Percentiles rank a stretch among this genome's conserved stretches.
Conservation (phyloP, 2,329 filamentous ascomycete species). For the Talaromyces pinophilus region DNA sequence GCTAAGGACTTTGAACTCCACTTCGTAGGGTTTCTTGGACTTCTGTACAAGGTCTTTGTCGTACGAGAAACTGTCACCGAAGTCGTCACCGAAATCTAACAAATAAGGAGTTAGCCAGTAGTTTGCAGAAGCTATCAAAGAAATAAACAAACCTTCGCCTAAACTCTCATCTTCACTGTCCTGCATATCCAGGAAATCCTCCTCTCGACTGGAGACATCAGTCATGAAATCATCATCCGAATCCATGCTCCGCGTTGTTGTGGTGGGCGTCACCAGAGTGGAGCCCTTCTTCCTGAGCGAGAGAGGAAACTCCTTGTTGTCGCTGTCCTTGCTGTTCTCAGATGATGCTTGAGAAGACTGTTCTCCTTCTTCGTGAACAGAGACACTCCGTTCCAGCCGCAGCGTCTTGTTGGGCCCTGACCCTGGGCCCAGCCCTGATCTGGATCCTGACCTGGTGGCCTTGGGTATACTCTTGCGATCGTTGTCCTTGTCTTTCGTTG, state of each 20-base stretch:
- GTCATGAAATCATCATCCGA: constrained; percentile 95
- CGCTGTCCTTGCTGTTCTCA: not conserved
- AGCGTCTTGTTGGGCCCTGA: constrained; percentile 29
- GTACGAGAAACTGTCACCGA: constrained; percentile 64
- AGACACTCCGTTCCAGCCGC: constrained; percentile 29
- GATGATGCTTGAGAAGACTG: not conserved
- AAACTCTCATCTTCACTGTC: constrained; percentile 70
- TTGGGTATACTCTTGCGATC: constrained; percentile 24
- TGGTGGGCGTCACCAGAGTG: constrained; percentile 45
- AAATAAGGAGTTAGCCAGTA: not conserved
- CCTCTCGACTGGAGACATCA: constrained; percentile 69
- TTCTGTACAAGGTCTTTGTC: constrained; percentile 72
- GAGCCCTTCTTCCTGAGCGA: constrained; percentile 31
- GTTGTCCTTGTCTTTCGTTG: constrained; percentile 28
- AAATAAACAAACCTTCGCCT: constrained; percentile 39
- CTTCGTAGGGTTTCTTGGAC: constrained; percentile 74
- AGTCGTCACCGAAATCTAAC: constrained; percentile 59
- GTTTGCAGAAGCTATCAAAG: not conserved
- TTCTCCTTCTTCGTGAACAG: constrained; percentile 18
- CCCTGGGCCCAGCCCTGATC: constrained; percentile 29
- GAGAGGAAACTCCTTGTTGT: constrained; percentile 21
- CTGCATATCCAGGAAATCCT: constrained; percentile 64
- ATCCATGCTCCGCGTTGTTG: constrained; percentile 69
- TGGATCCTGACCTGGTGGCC: constrained; percentile 22
- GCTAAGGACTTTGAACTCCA: constrained; percentile 78